Evolutionary conservation across 805 yeast genomes (phyloP), one percentile per base, ranked within the genome.

Genomic region (Spathaspora girioi): DNA sequence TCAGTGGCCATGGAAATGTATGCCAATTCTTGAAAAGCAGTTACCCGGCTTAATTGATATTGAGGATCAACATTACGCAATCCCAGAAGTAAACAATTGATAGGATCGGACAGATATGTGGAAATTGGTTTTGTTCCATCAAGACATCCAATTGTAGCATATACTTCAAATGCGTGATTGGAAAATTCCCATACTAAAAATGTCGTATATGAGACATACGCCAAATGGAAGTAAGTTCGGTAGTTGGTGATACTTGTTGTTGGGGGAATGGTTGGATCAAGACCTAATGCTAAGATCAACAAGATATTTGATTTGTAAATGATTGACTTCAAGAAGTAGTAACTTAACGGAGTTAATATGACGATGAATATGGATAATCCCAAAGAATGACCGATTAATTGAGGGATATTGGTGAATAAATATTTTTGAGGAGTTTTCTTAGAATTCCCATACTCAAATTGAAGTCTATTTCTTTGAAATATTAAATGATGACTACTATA

Each of bases 21-120:
- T 0, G 89, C 86, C 49, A 87, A 70, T 61, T 87, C 94, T 66
- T 87, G 93, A 67, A 82, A 86, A 2, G 93, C 91, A 1, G 90
- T 82, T 52, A 83, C 62, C 53, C 82, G 78, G 47, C 64, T 56
- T 46, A 73, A 59, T 49, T 64, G 66, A 46, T 63, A 50, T 3
- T 55, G 55, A 0, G 71, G 66, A 12, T 66, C 70, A 1, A 80
- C 79, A 35, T 84, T 83, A 47, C 77, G 76, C 54, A 87, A 71
- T 0, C 93, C 93, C 2, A 84, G 75, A 11, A 87, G 63, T 38
- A 87, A 67, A 1, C 91, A 84, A 48, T 78, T 80, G 46, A 84
- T 70, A 7, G 89, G 91, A 47, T 81, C 83, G 0, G 84, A 69
- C 14, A 86, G 77, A 27, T 81, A 77, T 11, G 80, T 66, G 44